These are phyloP conservation scores for Oldenlandia corymbosa DNA, from an alignment of 257 asterid species.

Conservation along the genomic window DNA sequence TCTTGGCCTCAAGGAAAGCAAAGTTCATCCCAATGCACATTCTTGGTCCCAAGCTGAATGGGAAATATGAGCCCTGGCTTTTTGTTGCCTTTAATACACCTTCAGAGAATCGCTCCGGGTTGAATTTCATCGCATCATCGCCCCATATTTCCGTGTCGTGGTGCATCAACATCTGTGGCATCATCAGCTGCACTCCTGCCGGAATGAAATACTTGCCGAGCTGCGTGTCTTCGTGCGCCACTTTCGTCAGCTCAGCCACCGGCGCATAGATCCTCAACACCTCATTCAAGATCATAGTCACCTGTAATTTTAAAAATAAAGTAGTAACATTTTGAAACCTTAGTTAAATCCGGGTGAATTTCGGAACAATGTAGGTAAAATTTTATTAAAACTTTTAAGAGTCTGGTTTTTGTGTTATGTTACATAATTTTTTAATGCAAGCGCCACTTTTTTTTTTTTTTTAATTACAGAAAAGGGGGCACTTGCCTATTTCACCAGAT, in stretches of 20 bases:
- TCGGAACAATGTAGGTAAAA: no score
- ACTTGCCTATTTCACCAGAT: no score
- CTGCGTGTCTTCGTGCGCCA: slow-evolving; percentile 28
- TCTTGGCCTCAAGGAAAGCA: slow-evolving; percentile 41
- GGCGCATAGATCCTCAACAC: slow-evolving; percentile 51
- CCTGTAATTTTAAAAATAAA: no score
- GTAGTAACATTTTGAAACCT: no score
- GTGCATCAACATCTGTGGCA: slow-evolving; percentile 37
- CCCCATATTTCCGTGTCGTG: slow-evolving; percentile 40
- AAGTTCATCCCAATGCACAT: slow-evolving; percentile 46
- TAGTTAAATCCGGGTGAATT: neutral
- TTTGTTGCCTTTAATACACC: slow-evolving; percentile 45
- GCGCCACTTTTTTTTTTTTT: no score
- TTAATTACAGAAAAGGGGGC: no score
- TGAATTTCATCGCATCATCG: slow-evolving; percentile 38
- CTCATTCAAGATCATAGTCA: slow-evolving; percentile 44
- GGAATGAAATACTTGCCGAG: slow-evolving; percentile 40
- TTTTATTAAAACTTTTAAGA: no score
- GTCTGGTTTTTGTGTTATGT: no score
- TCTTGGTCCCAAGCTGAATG: slow-evolving; percentile 53
- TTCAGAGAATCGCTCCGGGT: slow-evolving; percentile 38
- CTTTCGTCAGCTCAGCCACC: slow-evolving; percentile 24
- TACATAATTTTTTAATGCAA: no score
- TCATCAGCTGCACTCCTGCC: slow-evolving; percentile 26
- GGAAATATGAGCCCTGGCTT: slow-evolving; percentile 30